Percentiles rank a stretch among this genome's conserved stretches.
Conservation (phyloP, 2,329 filamentous ascomycete genomes). For the Lachnellula cervina region DNA sequence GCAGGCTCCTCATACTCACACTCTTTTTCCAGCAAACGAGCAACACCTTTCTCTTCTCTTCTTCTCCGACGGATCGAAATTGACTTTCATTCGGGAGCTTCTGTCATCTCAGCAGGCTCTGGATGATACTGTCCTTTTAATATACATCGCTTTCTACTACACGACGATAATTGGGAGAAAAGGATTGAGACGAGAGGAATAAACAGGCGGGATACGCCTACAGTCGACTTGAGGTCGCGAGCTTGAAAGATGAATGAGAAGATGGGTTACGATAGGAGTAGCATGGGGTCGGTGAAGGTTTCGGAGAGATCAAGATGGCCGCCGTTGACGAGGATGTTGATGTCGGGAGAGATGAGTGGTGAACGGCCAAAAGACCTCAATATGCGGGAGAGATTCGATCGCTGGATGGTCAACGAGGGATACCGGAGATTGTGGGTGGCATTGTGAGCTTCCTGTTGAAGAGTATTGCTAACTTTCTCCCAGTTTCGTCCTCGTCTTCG, state of each 20-base stretch:
- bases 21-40: slow-evolving; percentile 15
- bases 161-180: slow-evolving; percentile 16
- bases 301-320: slow-evolving; percentile 78
- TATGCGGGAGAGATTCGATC: slow-evolving; percentile 67
- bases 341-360: slow-evolving; percentile 76
- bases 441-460: slow-evolving; percentile 1
- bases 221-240: slow-evolving; percentile 25
- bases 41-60: slow-evolving; percentile 16
- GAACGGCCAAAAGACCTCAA: slow-evolving; percentile 66
- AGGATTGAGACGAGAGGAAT: slow-evolving; percentile 6
- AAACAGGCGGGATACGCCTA: slow-evolving; percentile 13
- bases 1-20: slow-evolving; percentile 25
- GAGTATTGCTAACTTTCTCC: slow-evolving; percentile 26
- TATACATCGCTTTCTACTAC: slow-evolving; percentile 13
- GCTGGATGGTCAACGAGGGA: slow-evolving; percentile 88
- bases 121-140: slow-evolving; percentile 28
- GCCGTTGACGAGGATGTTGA: slow-evolving; percentile 73
- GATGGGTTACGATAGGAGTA: slow-evolving; percentile 22
- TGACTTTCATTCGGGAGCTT: slow-evolving; percentile 22
- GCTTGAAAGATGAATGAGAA: slow-evolving; percentile 22
- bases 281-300: slow-evolving; percentile 38
- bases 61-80: slow-evolving; percentile 5
- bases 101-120: slow-evolving; percentile 34
- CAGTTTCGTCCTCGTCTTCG: slow-evolving; percentile 73
- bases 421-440: slow-evolving; percentile 68